Percentiles rank a stretch among this genome's conserved stretches.
These are phyloP conservation scores for Plantago coronopus DNA, from an alignment of 305 asterid species.

Conservation along the genomic window DNA sequence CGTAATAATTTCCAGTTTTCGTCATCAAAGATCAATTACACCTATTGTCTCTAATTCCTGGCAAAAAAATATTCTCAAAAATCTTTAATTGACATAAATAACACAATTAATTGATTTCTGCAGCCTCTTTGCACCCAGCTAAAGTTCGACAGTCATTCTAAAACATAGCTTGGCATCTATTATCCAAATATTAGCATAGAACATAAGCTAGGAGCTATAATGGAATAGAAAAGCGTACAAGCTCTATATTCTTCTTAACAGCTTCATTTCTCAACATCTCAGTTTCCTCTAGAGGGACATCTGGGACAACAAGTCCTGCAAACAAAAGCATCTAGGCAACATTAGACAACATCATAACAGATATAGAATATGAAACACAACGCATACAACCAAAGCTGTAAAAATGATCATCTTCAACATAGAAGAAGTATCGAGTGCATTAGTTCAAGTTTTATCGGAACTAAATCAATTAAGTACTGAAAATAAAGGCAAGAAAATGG, in stretches of 20 bases:
- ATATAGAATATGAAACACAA: background rate
- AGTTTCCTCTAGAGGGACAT: slow-evolving; percentile 93
- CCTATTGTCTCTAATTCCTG: too few species aligned
- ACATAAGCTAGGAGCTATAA: slow-evolving; percentile 4
- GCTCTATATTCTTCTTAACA: slow-evolving; percentile 52
- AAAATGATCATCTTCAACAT: background rate
- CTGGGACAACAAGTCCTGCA: slow-evolving; percentile 93
- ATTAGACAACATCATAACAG: background rate
- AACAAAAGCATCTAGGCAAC: too few species aligned
- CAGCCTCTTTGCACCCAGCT: slow-evolving; percentile 3
- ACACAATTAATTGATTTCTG: too few species aligned
- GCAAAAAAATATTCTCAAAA: too few species aligned
- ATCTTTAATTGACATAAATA: too few species aligned
- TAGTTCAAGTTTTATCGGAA: slow-evolving; percentile 7
- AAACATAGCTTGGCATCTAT: slow-evolving; percentile 6
- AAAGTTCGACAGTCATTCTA: background rate
- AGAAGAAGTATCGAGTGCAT: background rate
- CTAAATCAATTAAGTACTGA: slow-evolving; percentile 3
- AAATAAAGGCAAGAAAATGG: too few species aligned
- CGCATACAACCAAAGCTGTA: background rate
- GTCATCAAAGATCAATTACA: too few species aligned
- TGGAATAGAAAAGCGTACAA: slow-evolving; percentile 47
- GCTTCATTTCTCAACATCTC: slow-evolving; percentile 81
- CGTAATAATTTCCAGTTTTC: too few species aligned
- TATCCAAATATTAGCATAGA: slow-evolving; percentile 1